These are phyloP conservation scores for Aspergillus flavus DNA, from an alignment of 2,329 filamentous ascomycete genomes.

Conservation along the genomic window DNA sequence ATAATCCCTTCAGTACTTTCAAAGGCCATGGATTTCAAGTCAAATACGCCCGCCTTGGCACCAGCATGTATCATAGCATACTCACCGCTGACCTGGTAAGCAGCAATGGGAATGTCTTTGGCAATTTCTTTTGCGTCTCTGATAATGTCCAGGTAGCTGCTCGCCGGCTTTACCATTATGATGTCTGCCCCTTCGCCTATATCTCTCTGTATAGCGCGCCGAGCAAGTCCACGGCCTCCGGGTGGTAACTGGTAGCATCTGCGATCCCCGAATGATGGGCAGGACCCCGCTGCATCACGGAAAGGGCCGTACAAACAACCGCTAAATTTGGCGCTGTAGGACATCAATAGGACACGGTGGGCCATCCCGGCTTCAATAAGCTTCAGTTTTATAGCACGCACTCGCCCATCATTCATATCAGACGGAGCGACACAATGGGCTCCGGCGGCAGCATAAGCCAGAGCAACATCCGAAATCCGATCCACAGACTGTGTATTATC, in stretches of 20 bases:
- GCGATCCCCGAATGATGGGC: conserved; percentile 89
- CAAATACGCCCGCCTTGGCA: conserved; percentile 94
- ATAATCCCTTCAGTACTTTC: conserved; percentile 93
- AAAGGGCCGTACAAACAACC: conserved; percentile 97
- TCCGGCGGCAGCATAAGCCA: conserved; percentile 92
- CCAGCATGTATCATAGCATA: conserved; percentile 97
- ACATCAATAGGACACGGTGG: conserved; percentile 92
- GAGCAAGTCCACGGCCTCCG: conserved; percentile 85
- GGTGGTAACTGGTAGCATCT: conserved; percentile 96
- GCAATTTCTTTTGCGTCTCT: conserved; percentile 94
- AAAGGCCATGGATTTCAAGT: conserved; percentile 90
- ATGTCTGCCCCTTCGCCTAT: conserved; percentile 94
- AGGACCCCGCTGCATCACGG: conserved; percentile 90
- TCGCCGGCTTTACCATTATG: conserved; percentile 98
- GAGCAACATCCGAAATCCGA: conserved; percentile 93
- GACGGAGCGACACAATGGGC: conserved; percentile 96
- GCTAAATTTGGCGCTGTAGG: conserved; percentile 96
- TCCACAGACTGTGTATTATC: conserved; percentile 95
- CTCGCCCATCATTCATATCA: conserved; percentile 98
- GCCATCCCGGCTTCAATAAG: conserved; percentile 92
- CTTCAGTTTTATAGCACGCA: conserved; percentile 97
- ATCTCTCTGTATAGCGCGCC: conserved; percentile 86
- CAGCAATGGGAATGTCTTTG: conserved; percentile 86
- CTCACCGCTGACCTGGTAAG: conserved; percentile 96
- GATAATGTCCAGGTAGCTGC: conserved; percentile 96